Conservation (phyloP, 345 rosid genomes). For the Barbarea vulgaris region DNA sequence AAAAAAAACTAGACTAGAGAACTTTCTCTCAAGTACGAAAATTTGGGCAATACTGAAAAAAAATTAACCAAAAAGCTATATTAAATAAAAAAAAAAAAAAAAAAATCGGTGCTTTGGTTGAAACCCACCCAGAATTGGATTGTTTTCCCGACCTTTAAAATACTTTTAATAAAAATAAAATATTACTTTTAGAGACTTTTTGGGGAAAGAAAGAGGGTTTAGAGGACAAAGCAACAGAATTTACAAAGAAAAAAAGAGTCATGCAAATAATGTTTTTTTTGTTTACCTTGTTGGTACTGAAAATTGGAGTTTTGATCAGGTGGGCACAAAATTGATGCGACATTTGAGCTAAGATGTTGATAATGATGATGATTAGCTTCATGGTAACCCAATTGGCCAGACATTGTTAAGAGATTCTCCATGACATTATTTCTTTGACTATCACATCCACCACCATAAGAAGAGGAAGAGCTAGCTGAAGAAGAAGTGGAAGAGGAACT, state of each 20-base stretch:
- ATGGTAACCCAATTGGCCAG: slow-evolving; percentile 69
- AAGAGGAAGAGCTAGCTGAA: slow-evolving; percentile 55
- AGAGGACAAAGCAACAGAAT: slow-evolving; percentile 10
- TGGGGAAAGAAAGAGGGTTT: slow-evolving; percentile 43
- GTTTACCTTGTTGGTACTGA: slow-evolving; percentile 74
- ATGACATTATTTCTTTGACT: slow-evolving; percentile 41
- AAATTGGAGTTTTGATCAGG: slow-evolving; percentile 62
- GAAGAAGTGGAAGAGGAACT: slow-evolving; percentile 45
- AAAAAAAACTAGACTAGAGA: background rate
- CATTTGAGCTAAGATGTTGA: slow-evolving; percentile 42
- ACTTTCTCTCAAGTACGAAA: slow-evolving; percentile 15
- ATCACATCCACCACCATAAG: slow-evolving; percentile 50
- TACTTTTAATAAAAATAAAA: slow-evolving; percentile 1
- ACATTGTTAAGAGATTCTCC: slow-evolving; percentile 52
- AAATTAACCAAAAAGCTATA: slow-evolving; percentile 12
- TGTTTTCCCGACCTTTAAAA: slow-evolving; percentile 13
- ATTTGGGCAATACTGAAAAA: slow-evolving; percentile 23
- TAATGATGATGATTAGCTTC: slow-evolving; percentile 54
- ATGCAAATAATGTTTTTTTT: slow-evolving; percentile 26
- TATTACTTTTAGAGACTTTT: slow-evolving; percentile 28
- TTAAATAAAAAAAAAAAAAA: slow-evolving; percentile 12
- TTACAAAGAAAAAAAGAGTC: slow-evolving; percentile 22
- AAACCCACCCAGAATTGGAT: slow-evolving; percentile 36
- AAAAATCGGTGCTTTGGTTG: slow-evolving; percentile 23
- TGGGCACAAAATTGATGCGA: slow-evolving; percentile 56